These are phyloP conservation scores for Cryptococcus sp. DNA, from an alignment of 1,284 basidiomycete genomes.

Conservation along the genomic window DNA sequence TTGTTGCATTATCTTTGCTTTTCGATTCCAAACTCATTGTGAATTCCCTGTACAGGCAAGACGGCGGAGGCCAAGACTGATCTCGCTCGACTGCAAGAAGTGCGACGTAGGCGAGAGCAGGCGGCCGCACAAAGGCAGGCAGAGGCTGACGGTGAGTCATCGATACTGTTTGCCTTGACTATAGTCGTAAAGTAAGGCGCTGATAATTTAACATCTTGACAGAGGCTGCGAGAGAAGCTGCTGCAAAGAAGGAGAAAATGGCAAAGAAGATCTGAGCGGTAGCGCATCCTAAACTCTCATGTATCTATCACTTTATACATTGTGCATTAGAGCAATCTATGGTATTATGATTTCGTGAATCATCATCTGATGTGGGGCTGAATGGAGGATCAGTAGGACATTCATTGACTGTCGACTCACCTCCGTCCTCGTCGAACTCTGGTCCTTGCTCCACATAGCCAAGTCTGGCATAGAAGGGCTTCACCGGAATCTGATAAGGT, in stretches of 20 bases:
- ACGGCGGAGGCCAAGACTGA: slow-evolving; percentile 85
- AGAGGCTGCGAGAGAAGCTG: slow-evolving; percentile 49
- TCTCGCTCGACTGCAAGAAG: slow-evolving; percentile 80
- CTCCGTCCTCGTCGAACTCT: slow-evolving; percentile 66
- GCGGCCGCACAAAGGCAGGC: slow-evolving; percentile 81
- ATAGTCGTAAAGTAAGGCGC: no score
- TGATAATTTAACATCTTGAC: not conserved
- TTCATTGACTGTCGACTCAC: slow-evolving; percentile 51
- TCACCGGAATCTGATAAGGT: slow-evolving; percentile 39
- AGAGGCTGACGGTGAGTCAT: slow-evolving; percentile 65
- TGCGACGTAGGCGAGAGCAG: slow-evolving; percentile 78
- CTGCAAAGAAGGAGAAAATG: slow-evolving; percentile 45
- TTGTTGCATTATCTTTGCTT: slow-evolving; percentile 35
- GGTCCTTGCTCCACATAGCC: slow-evolving; percentile 57
- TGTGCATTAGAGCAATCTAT: not conserved
- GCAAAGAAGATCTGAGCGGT: slow-evolving; percentile 11
- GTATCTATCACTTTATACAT: not conserved
- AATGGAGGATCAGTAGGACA: not conserved
- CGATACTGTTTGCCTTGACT: no score
- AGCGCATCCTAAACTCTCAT: not conserved
- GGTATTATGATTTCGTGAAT: slow-evolving; percentile 7
- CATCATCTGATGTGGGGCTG: slow-evolving; percentile 21
- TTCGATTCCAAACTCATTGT: not conserved
- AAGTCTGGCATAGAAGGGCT: slow-evolving; percentile 59
- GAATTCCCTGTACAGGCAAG: slow-evolving; percentile 62